These are phyloP conservation scores for Entomortierella chlamydospora DNA, from an alignment of 192 early-diverging fungal genomes.

Conservation along the genomic window DNA sequence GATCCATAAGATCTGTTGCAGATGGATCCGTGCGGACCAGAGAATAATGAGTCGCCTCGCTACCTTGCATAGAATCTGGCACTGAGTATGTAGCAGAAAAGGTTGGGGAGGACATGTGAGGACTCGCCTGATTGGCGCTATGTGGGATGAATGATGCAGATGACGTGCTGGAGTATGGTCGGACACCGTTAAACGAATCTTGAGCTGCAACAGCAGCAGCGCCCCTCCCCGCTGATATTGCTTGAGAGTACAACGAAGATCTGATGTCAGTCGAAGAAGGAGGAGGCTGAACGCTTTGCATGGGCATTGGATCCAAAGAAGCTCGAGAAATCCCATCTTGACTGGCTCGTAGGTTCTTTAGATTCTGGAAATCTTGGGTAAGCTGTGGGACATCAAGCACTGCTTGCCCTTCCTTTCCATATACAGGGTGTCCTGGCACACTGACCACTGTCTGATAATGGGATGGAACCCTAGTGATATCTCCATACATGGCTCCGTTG, in stretches of 20 bases:
- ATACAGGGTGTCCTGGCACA: constrained; percentile 10
- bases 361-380: neutral
- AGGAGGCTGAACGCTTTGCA: neutral
- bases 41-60: neutral
- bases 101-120: constrained; percentile 20
- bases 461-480: constrained; percentile 2
- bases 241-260: neutral
- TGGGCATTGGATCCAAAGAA: neutral
- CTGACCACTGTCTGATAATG: constrained; percentile 26
- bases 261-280: constrained; percentile 2
- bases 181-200: neutral
- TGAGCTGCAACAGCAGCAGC: neutral
- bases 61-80: constrained; percentile 20
- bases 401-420: constrained; percentile 5
- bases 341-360: constrained; percentile 6
- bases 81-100: constrained; percentile 23
- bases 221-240: neutral
- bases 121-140: neutral
- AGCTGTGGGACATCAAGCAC: neutral
- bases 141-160: neutral
- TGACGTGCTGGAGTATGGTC: constrained; percentile 7
- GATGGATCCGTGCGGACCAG: neutral
- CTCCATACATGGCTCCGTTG: neutral
- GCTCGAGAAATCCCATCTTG: neutral
- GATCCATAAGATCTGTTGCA: neutral